These are phyloP conservation scores for Xylaria acuta DNA, from an alignment of 495 filamentous ascomycete species.

Conservation along the genomic window DNA sequence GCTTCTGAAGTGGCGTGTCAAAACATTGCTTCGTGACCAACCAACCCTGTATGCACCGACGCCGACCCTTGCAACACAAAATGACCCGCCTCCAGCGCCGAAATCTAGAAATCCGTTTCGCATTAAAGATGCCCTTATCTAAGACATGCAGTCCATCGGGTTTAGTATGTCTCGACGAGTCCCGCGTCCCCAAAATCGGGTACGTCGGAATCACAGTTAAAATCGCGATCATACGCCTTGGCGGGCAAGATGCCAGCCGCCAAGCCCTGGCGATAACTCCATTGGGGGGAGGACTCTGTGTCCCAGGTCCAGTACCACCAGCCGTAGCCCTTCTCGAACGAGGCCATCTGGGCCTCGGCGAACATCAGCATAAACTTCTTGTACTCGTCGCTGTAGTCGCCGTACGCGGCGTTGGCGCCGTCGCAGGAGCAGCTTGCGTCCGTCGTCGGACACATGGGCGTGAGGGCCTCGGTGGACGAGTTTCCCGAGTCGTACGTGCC, in stretches of 20 bases:
- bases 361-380: constrained; percentile 87
- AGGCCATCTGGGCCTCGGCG: constrained; percentile 93
- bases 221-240: constrained; percentile 76
- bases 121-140: neutral
- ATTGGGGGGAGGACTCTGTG: constrained; percentile 74
- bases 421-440: constrained; percentile 72
- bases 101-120: neutral
- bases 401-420: constrained; percentile 74
- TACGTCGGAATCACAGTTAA: constrained; percentile 72
- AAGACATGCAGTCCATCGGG: neutral
- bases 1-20: neutral
- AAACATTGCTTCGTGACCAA: constrained; percentile 11
- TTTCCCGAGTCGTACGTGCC: constrained; percentile 72
- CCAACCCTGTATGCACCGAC: constrained; percentile 12
- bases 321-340: constrained; percentile 88
- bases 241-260: constrained; percentile 81
- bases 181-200: constrained; percentile 70
- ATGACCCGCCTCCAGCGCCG: constrained; percentile 2
- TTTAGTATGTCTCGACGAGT: constrained; percentile 36
- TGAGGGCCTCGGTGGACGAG: constrained; percentile 58
- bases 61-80: neutral
- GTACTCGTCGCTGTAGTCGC: constrained; percentile 72
- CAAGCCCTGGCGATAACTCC: constrained; percentile 90
- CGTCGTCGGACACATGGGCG: constrained; percentile 72
- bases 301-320: constrained; percentile 97